Conservation (phyloP, 345 rosid genomes). For the Syzygium jambos region DNA sequence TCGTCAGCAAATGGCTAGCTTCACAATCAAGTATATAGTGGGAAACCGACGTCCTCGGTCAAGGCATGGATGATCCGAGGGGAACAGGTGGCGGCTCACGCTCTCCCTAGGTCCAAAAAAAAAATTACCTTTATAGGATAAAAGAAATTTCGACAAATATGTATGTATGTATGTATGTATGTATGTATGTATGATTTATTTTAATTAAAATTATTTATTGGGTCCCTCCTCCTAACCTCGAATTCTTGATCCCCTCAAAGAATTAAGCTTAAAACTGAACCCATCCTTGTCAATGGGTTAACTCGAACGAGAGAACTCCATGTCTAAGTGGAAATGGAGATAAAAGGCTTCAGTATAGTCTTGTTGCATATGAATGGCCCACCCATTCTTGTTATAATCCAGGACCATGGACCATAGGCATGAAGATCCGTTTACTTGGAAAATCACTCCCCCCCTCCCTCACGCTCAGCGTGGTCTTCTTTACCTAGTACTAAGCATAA, state of each 20-base stretch:
- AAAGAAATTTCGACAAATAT: not conserved
- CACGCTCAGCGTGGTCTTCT: no score
- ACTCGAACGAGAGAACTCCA: not conserved
- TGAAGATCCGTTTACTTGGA: no score
- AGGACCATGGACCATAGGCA: no score
- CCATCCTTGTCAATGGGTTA: not conserved
- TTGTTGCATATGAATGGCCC: not conserved
- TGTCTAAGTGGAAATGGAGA: not conserved
- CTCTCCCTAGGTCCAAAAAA: not conserved
- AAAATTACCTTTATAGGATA: not conserved
- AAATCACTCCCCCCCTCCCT: no score
- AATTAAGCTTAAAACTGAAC: not conserved
- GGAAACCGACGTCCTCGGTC: not conserved
- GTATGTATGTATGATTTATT: not conserved
- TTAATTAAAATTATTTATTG: not conserved
- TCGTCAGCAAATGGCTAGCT: not conserved
- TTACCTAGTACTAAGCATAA: no score
- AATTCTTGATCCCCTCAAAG: not conserved
- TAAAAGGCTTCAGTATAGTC: not conserved
- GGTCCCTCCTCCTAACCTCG: not conserved
- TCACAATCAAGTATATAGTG: not conserved
- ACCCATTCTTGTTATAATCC: no score
- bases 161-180: rapidly evolving
- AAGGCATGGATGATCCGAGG: not conserved
- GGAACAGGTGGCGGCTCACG: not conserved